Conservation (phyloP, 139 green algal species). For the Chlorella sp. region DNA sequence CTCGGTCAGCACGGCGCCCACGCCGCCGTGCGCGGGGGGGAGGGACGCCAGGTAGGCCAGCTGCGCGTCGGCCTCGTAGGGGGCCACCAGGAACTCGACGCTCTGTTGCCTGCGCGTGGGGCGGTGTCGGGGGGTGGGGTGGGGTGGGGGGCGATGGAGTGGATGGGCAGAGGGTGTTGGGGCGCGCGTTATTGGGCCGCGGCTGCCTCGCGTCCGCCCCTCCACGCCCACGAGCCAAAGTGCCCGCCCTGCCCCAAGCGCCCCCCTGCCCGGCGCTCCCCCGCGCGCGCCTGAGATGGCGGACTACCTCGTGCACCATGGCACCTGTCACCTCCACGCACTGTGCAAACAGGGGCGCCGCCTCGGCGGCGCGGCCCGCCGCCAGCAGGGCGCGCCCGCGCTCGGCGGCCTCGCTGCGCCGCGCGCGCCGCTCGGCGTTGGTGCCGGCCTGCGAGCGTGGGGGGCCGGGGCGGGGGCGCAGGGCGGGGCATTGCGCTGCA, state of each 20-base stretch:
- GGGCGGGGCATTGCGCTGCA: too few species aligned
- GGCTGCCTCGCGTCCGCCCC: neutral
- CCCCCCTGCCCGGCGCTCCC: neutral
- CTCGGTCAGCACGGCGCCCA: slow-evolving; percentile 49
- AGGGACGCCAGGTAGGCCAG: slow-evolving; percentile 82
- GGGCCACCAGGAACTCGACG: slow-evolving; percentile 89
- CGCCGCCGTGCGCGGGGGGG: slow-evolving; percentile 70
- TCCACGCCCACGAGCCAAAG: neutral
- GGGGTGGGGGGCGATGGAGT: neutral
- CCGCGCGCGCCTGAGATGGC: slow-evolving; percentile 7
- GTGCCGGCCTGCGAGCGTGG: too few species aligned
- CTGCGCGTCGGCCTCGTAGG: slow-evolving; percentile 98
- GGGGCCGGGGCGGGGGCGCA: too few species aligned
- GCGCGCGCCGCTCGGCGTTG: slow-evolving; percentile 17
- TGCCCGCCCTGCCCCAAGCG: neutral
- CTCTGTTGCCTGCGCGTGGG: slow-evolving; percentile 49
- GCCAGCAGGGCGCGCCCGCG: slow-evolving; percentile 1
- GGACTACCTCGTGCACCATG: slow-evolving; percentile 41
- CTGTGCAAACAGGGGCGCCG: slow-evolving; percentile 18
- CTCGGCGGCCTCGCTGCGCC: slow-evolving; percentile 6
- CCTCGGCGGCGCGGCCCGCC: slow-evolving; percentile 24
- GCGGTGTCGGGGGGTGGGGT: slow-evolving; percentile 94
- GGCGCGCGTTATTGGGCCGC: neutral
- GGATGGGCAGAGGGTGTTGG: neutral
- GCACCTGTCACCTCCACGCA: slow-evolving; percentile 42